Evolutionary conservation across 768 basidiomycete genomes (phyloP).

Genomic region (Hypsizygus marmoreus): DNA sequence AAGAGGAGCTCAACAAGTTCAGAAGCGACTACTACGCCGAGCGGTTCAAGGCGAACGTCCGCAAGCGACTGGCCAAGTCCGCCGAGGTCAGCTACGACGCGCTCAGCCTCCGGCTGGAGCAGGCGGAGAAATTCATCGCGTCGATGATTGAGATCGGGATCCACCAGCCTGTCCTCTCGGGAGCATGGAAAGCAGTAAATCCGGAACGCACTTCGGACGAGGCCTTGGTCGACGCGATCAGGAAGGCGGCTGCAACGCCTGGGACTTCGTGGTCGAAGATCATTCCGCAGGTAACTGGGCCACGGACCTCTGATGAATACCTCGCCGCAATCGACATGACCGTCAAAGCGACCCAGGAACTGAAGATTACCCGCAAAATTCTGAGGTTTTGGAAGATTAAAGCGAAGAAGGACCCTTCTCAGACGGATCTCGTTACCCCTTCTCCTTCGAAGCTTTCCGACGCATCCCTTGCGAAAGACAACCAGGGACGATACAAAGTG

Average conservation of each 20-base stretch:
- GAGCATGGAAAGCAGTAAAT: slow-evolving; percentile 28
- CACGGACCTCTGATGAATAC: slow-evolving; percentile 33
- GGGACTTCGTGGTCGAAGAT: slow-evolving; percentile 45
- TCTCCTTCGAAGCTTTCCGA: slow-evolving; percentile 18
- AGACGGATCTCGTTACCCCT: slow-evolving; percentile 16
- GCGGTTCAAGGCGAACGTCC: slow-evolving; percentile 27
- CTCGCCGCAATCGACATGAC: slow-evolving; percentile 34
- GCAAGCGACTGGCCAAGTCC: slow-evolving; percentile 18
- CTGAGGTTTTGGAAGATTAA: slow-evolving; percentile 41
- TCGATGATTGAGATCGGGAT: slow-evolving; percentile 38
- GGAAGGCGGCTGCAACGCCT: slow-evolving; percentile 37
- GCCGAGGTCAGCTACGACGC: slow-evolving; percentile 26
- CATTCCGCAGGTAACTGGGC: slow-evolving; percentile 32
- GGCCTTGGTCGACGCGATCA: slow-evolving; percentile 44
- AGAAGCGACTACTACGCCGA: slow-evolving; percentile 29
- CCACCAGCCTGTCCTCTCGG: slow-evolving; percentile 32
- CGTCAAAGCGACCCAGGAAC: slow-evolving; percentile 30
- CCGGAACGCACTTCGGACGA: slow-evolving; percentile 39
- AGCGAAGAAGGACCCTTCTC: slow-evolving; percentile 24
- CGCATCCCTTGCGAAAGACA: slow-evolving; percentile 17
- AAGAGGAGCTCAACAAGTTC: slow-evolving; percentile 27
- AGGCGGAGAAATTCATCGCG: slow-evolving; percentile 36
- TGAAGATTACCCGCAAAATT: slow-evolving; percentile 32
- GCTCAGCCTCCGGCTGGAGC: slow-evolving; percentile 28
- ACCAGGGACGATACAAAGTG: slow-evolving; percentile 13